Base-by-base conservation (phyloP, 306 rosid genomes). In the Medicago truncatula region DNA sequence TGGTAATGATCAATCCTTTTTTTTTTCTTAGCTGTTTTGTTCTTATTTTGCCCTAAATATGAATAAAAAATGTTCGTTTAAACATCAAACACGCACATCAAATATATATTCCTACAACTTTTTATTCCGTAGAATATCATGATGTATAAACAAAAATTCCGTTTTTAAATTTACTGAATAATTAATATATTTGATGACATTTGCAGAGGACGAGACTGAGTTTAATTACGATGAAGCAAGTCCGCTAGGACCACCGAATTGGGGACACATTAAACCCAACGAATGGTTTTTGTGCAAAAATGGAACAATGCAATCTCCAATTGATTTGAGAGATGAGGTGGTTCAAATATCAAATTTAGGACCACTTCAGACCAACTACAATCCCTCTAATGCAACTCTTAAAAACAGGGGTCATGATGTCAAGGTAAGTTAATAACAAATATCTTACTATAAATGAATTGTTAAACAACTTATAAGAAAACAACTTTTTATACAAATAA, bases 231-330 rank as follows among this genome's bases (percentile, higher is more conserved):
- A 73, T 3, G 41, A 46, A 2, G 41, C 43, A 20, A 71, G 89
- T 17, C 70, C 40, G 13, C 81, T 6, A 41, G 98, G 98, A 52
- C 98, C 98, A 12, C 21, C 8, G 13, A 65, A 71, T 1, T 93
- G 98, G 98, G 97, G 97, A 47, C 52, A 78, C 14, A 78, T 93
- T 18, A 85, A 46, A 16, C 78, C 70, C 0, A 92, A 34, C 1
- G 38, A 93, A 56, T 91, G 98, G 98, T 73, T 71, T 4, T 0
- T 11, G 21, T 93, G 97, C 23, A 87, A 74, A 41, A 70, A 5
- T 36, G 98, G 98, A 44, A 11, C 74, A 10, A 78, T 86, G 96
- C 98, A 93, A 80, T 93, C 98, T 2, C 98, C 98, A 0, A 89
- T 93, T 10, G 88, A 86, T 85, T 18, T 93, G 17, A 28, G 58